Evolutionary conservation across 306 rosid genomes (phyloP).

Genomic region (Vigna radiata): DNA sequence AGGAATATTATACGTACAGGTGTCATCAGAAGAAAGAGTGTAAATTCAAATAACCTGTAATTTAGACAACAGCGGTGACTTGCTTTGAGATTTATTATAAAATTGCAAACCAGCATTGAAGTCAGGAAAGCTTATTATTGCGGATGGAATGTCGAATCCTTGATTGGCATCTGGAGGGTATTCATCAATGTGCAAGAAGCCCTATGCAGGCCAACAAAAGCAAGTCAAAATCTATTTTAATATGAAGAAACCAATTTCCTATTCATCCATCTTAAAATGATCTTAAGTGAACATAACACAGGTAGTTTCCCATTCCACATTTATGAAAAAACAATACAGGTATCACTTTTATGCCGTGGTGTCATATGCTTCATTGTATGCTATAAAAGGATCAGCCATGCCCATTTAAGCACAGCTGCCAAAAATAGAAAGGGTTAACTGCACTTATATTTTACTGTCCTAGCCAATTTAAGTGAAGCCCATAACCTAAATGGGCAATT

Average conservation of each 20-base stretch:
- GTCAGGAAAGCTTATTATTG: slow-evolving; percentile 84
- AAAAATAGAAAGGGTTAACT: neutral
- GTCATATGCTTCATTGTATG: neutral
- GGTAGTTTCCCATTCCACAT: neutral
- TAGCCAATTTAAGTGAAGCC: neutral
- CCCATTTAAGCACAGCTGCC: neutral
- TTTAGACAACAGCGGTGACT: slow-evolving; percentile 72
- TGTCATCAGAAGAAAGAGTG: slow-evolving; percentile 4
- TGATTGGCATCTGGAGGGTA: slow-evolving; percentile 97
- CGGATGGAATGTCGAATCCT: slow-evolving; percentile 97
- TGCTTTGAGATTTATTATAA: slow-evolving; percentile 51
- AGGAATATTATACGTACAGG: slow-evolving; percentile 10
- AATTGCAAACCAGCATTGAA: slow-evolving; percentile 66
- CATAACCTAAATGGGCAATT: neutral
- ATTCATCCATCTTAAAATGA: slow-evolving; percentile 20
- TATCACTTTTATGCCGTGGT: neutral
- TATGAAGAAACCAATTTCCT: slow-evolving; percentile 30
- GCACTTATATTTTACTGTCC: neutral
- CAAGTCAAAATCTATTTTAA: slow-evolving; percentile 28
- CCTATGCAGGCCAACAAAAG: slow-evolving; percentile 55
- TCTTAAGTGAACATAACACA: slow-evolving; percentile 8
- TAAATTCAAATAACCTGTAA: slow-evolving; percentile 62
- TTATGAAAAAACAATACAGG: neutral
- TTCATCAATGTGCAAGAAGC: slow-evolving; percentile 94
- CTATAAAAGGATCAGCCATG: neutral